phyloP scores from a whole-genome alignment of 768 basidiomycete species.

The Cyclocybe cylindracea region DNA sequence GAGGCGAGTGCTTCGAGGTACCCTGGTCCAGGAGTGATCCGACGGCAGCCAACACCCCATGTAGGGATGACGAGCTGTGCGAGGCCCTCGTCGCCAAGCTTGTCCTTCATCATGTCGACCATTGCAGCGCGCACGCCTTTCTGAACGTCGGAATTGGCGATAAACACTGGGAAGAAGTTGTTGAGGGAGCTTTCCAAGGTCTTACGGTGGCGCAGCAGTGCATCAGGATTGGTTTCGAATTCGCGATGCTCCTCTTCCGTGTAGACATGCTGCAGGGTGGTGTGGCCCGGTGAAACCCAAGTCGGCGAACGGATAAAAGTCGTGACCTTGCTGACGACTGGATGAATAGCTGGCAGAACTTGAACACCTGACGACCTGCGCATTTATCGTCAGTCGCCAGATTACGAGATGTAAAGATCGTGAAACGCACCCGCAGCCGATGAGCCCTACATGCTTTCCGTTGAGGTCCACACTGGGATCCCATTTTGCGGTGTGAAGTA shows the following conservation, averaged over 20 bases:
- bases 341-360: slow-evolving; percentile 28
- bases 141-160: slow-evolving; percentile 33
- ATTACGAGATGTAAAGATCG: background rate
- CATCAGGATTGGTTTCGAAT: slow-evolving; percentile 35
- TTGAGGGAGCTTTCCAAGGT: slow-evolving; percentile 37
- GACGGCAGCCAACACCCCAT: slow-evolving; percentile 31
- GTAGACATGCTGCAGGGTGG: slow-evolving; percentile 24
- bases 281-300: slow-evolving; percentile 25
- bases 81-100: slow-evolving; percentile 41
- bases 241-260: slow-evolving; percentile 37
- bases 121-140: slow-evolving; percentile 18
- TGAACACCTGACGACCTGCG: slow-evolving; percentile 29
- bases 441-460: slow-evolving; percentile 26
- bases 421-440: too few species aligned
- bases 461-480: slow-evolving; percentile 25
- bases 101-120: slow-evolving; percentile 36
- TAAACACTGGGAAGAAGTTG: slow-evolving; percentile 22
- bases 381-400: background rate
- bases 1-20: slow-evolving; percentile 30
- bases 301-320: slow-evolving; percentile 29
- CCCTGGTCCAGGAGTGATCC: slow-evolving; percentile 30
- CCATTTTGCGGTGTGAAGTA: slow-evolving; percentile 39
- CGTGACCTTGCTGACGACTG: slow-evolving; percentile 31
- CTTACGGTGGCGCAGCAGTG: slow-evolving; percentile 39
- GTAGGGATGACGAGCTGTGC: slow-evolving; percentile 33